Evolutionary conservation across 345 rosid genomes (phyloP).

Genomic region (Brassica napus): DNA sequence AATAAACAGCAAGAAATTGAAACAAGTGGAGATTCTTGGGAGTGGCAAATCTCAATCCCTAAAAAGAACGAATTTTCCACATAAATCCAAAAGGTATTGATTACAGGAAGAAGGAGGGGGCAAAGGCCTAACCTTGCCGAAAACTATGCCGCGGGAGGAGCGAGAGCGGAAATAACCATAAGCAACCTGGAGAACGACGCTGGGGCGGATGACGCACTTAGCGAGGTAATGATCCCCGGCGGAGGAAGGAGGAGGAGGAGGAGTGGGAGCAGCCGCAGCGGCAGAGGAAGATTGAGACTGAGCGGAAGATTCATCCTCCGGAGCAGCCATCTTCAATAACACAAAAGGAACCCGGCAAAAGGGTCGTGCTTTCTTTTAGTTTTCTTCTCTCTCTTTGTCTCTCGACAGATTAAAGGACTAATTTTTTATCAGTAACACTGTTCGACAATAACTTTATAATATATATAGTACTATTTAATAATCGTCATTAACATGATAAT

Average conservation of each 20-base stretch:
- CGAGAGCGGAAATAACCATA: conserved; percentile 75
- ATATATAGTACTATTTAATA: neutral
- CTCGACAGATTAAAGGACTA: neutral
- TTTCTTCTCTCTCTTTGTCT: neutral
- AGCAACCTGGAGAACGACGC: conserved; percentile 83
- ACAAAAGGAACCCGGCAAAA: neutral
- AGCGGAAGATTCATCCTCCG: conserved; percentile 89
- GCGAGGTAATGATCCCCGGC: conserved; percentile 71
- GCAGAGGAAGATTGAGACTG: conserved; percentile 59
- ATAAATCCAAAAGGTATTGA: neutral
- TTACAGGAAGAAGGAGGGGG: neutral
- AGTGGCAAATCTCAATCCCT: conserved; percentile 26
- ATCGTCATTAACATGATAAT: neutral
- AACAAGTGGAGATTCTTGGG: conserved; percentile 13
- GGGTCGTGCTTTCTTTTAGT: neutral
- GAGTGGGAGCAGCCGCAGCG: conserved; percentile 44
- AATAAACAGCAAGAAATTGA: neutral
- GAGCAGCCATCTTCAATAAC: conserved; percentile 63
- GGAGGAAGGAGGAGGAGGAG: conserved; percentile 53
- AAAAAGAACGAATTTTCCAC: neutral
- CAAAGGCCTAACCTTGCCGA: conserved; percentile 39
- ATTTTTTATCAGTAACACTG: neutral
- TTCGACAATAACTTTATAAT: neutral
- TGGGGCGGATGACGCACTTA: conserved; percentile 83
- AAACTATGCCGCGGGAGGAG: conserved; percentile 72